These are phyloP conservation scores for Fraxinus albicans DNA, from an alignment of 305 asterid species.

Conservation along the genomic window DNA sequence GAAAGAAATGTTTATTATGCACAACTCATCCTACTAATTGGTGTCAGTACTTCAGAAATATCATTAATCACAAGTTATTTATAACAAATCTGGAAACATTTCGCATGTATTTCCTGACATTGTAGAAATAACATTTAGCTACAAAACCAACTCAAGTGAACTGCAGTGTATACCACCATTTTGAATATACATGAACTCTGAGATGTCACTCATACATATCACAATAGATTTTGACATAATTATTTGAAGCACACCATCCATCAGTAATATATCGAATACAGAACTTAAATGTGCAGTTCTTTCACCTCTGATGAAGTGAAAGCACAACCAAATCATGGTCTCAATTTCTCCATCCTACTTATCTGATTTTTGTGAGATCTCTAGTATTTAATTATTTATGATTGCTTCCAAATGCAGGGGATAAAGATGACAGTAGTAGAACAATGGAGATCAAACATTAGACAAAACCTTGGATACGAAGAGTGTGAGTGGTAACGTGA, in stretches of 20 bases:
- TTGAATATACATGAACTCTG: neutral
- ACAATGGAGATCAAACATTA: neutral
- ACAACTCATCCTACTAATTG: neutral
- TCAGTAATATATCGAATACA: neutral
- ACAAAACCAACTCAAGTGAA: neutral
- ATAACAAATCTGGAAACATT: neutral
- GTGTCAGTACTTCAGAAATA: neutral
- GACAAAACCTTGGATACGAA: neutral
- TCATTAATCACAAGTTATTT: neutral
- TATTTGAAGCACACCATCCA: neutral
- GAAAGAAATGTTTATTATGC: neutral
- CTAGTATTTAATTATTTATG: neutral
- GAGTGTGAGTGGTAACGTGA: neutral
- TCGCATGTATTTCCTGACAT: neutral
- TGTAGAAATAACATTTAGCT: neutral
- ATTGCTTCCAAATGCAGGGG: neutral
- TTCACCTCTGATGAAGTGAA: neutral
- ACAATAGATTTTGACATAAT: neutral
- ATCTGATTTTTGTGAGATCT: neutral
- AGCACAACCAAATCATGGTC: neutral
- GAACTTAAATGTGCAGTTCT: neutral
- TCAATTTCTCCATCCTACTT: neutral
- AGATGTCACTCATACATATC: neutral
- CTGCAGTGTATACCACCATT: neutral
- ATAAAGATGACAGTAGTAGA: neutral